phyloP scores from a whole-genome alignment of 768 basidiomycete species.

The Punctularia strigosozonata region DNA sequence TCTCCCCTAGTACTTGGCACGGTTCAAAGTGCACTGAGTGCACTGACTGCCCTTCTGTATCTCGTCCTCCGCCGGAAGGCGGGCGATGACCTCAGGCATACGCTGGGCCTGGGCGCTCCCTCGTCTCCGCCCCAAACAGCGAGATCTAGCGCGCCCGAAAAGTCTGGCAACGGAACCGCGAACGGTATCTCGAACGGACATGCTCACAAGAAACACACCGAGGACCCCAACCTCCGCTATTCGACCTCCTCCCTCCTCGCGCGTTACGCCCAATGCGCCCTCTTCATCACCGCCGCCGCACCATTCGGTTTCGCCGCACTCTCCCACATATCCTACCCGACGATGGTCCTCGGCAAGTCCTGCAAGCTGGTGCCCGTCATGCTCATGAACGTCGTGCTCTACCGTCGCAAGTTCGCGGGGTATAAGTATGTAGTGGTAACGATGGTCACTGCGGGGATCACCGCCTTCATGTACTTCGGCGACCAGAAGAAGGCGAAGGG shows the following conservation, averaged over 20 bases:
- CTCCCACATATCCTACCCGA: constrained; percentile 93
- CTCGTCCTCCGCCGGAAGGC: constrained; percentile 51
- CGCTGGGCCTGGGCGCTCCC: constrained; percentile 45
- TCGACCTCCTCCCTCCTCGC: constrained; percentile 39
- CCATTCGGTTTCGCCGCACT: constrained; percentile 96
- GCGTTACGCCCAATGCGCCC: constrained; percentile 71
- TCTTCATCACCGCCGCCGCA: constrained; percentile 82
- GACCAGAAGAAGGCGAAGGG: constrained; percentile 34
- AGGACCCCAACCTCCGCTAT: constrained; percentile 19
- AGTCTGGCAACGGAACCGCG: constrained; percentile 15
- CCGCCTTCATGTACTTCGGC: constrained; percentile 87
- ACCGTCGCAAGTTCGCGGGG: constrained; percentile 82
- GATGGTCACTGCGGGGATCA: constrained; percentile 89
- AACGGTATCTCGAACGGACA: constrained; percentile 28
- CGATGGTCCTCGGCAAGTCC: constrained; percentile 97
- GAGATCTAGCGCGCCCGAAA: no score
- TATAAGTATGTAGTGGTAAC: constrained; percentile 94
- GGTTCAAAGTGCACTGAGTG: constrained; percentile 71
- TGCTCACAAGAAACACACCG: constrained; percentile 20
- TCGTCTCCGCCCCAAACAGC: constrained; percentile 9
- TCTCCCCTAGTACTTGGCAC: constrained; percentile 80
- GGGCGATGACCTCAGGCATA: constrained; percentile 37
- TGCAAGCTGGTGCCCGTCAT: constrained; percentile 99
- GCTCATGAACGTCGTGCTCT: constrained; percentile 93
- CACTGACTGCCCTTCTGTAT: constrained; percentile 67